These are phyloP conservation scores for Paramecium tetraurelia DNA, from an alignment of 73 alveolate species.

Conservation along the genomic window DNA sequence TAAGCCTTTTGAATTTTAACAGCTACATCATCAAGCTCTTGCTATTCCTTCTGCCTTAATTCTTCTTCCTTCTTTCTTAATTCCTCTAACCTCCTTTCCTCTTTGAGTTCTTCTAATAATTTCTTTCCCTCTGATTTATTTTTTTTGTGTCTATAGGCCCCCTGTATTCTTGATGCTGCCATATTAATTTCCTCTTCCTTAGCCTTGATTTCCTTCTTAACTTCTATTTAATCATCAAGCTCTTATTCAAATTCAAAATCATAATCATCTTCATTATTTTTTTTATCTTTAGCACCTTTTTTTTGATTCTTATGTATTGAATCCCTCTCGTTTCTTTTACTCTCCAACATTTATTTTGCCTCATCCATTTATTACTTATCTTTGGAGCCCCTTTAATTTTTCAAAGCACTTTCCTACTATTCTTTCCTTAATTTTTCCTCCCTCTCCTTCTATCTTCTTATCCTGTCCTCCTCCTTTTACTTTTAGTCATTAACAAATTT, in stretches of 20 bases:
- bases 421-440: neutral
- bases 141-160: neutral
- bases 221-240: neutral
- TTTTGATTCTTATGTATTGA: neutral
- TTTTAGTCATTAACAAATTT: neutral
- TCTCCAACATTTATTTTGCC: neutral
- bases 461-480: neutral
- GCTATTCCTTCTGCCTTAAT: neutral
- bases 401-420: neutral
- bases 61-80: slow-evolving; percentile 5
- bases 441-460: neutral
- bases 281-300: neutral
- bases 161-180: neutral
- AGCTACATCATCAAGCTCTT: neutral
- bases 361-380: neutral
- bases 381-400: neutral
- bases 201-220: neutral
- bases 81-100: neutral
- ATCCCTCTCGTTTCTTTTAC: neutral
- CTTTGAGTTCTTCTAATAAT: neutral
- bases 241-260: neutral
- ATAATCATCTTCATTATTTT: neutral
- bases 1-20: neutral
- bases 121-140: neutral
- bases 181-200: neutral